Evolutionary conservation across 2,329 filamentous ascomycete genomes (phyloP), one percentile per base, ranked within the genome.

Genomic region (Pestalotiopsis sp.): DNA sequence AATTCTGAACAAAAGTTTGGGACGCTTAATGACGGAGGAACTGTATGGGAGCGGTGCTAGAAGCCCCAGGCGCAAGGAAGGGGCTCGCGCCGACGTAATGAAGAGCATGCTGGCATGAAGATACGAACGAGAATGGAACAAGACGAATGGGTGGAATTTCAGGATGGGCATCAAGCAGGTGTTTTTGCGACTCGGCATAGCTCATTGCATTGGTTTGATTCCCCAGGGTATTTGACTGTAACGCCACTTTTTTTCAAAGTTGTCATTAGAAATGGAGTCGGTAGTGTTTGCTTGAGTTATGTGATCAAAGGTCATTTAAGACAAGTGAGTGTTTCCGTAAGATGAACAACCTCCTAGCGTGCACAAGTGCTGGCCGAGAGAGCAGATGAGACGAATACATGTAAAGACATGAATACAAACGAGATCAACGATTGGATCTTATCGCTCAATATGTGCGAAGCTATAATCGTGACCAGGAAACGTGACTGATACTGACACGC

Each of bases 1-100:
- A 82, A 81, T 63, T 48, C 52, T 35, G 20, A 55, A 2, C 22
- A 22, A 10, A 20, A 26, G 9, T 52, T 20, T 52, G n/a, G n/a
- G 39, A 59, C 20, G 22, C 10, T 14, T 17, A 30, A 60, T 10
- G 30, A 56, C 22, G 52, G 63, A 24, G 14, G 38, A 39, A 35
- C 11, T 38, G 48, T n/a, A 57, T 22, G 40, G 14, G 30, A 35
- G 20, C 30, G 40, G 30, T 10, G 22, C 30, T 56, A 44, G 58
- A 39, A 5, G 63, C n/a, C n/a, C 30, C 22, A 24, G 63, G 44
- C 44, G 58, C 24, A 22, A 66, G 11, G 52, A 66, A 20, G 20
- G 55, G 35, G n/a, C 30, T 10, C 44, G 4, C 13, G 38, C 20
- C 52, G 22, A 65, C 52, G 11, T 56, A 65, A 66, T 30, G 35